Conservation (phyloP, 163 green algal species). For the Botryococcus braunii region DNA sequence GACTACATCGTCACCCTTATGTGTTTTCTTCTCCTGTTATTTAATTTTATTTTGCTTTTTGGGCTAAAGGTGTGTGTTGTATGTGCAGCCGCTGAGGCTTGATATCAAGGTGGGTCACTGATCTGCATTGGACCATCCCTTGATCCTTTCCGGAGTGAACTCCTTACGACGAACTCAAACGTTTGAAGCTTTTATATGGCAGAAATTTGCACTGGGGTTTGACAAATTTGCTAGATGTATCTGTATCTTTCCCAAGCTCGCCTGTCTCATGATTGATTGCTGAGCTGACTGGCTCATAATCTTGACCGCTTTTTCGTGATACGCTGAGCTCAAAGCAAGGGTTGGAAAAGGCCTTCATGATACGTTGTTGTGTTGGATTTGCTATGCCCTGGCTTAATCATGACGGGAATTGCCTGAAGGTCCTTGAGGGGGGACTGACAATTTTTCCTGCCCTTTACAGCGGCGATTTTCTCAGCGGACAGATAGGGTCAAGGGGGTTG, state of each 20-base stretch:
- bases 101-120: slow-evolving; percentile 52
- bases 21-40: too few species aligned
- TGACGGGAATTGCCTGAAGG: neutral
- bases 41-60: too few species aligned
- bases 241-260: neutral
- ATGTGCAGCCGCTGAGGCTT: slow-evolving; percentile 50
- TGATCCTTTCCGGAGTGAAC: neutral
- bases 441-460: slow-evolving; percentile 32
- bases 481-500: slow-evolving; percentile 95
- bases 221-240: too few species aligned
- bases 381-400: neutral
- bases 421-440: neutral
- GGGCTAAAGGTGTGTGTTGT: neutral
- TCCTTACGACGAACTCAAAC: too few species aligned
- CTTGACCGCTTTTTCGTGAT: neutral
- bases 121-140: neutral
- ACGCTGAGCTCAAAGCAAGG: slow-evolving; percentile 11
- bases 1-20: too few species aligned
- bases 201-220: too few species aligned
- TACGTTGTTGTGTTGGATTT: neutral
- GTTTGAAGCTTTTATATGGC: too few species aligned
- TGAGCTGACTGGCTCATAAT: neutral
- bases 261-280: neutral
- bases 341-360: slow-evolving; percentile 16
- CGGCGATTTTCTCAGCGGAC: slow-evolving; percentile 81